Evolutionary conservation across 2,329 filamentous ascomycete genomes (phyloP).

Genomic region (Neofusicoccum laricinum): DNA sequence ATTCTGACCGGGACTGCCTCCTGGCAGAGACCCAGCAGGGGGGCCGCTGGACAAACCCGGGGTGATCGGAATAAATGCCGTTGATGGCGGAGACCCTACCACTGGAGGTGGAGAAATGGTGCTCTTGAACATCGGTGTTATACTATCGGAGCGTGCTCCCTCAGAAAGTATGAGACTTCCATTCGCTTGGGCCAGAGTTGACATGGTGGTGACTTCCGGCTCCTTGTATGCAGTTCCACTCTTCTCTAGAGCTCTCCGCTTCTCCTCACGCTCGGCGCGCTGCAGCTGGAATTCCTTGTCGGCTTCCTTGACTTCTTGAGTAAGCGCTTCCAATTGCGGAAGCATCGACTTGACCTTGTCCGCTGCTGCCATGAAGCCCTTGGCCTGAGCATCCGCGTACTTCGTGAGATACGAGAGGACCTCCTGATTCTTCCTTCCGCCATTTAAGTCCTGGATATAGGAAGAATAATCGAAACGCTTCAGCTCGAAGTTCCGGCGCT

Average conservation of each 20-base stretch:
- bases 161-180: not conserved
- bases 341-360: constrained; percentile 84
- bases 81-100: constrained; percentile 20
- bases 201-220: constrained; percentile 22
- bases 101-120: constrained; percentile 29
- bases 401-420: constrained; percentile 91
- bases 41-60: constrained; percentile 23
- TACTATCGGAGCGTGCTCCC: constrained; percentile 19
- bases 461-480: constrained; percentile 98
- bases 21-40: constrained; percentile 27
- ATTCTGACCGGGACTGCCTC: constrained; percentile 37
- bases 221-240: constrained; percentile 57
- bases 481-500: constrained; percentile 90
- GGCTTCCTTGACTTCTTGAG: constrained; percentile 82
- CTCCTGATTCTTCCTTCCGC: constrained; percentile 97
- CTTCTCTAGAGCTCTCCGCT: constrained; percentile 84
- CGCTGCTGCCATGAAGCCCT: constrained; percentile 74
- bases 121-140: constrained; percentile 34
- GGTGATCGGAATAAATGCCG: constrained; percentile 20
- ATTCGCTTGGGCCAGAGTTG: constrained; percentile 27
- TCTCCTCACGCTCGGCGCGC: constrained; percentile 91
- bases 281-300: constrained; percentile 98
- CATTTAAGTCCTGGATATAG: constrained; percentile 98
- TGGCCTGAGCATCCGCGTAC: constrained; percentile 87
- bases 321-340: constrained; percentile 85